Percentiles rank a stretch among this genome's conserved stretches.
phyloP scores from a whole-genome alignment of 345 rosid species.

The Erucastrum elatum region DNA sequence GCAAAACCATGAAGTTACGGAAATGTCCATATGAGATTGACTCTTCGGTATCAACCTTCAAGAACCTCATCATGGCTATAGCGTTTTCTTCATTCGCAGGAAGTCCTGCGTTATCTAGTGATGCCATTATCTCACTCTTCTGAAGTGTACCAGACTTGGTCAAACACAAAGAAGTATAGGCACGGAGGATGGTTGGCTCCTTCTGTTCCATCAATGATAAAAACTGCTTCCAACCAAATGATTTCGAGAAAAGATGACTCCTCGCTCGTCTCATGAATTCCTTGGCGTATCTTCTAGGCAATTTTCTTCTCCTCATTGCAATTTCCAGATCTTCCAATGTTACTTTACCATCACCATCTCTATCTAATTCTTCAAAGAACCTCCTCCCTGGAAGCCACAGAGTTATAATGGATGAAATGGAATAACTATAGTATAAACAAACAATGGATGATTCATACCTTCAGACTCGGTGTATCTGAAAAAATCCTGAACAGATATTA shows the following conservation, averaged over 20 bases:
- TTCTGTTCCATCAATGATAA: slow-evolving; percentile 97
- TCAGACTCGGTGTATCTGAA: slow-evolving; percentile 96
- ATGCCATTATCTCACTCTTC: slow-evolving; percentile 94
- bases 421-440: too few species aligned
- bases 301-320: slow-evolving; percentile 86
- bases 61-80: slow-evolving; percentile 91
- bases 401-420: slow-evolving; percentile 15
- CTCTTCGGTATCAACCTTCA: slow-evolving; percentile 85
- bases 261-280: slow-evolving; percentile 85
- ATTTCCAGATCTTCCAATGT: slow-evolving; percentile 93
- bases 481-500: slow-evolving; percentile 94
- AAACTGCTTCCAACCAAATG: slow-evolving; percentile 98
- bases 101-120: slow-evolving; percentile 83
- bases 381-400: slow-evolving; percentile 65
- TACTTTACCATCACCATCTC: slow-evolving; percentile 97
- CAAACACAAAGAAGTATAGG: slow-evolving; percentile 90
- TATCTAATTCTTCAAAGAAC: slow-evolving; percentile 95
- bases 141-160: slow-evolving; percentile 94
- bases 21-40: slow-evolving; percentile 97
- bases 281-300: slow-evolving; percentile 81
- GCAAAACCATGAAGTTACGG: slow-evolving; percentile 91
- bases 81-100: slow-evolving; percentile 98
- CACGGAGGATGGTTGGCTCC: slow-evolving; percentile 96
- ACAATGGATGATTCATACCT: slow-evolving; percentile 56
- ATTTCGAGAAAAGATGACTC: slow-evolving; percentile 87